These are phyloP conservation scores for Tulasnella sp. DNA, from an alignment of 768 basidiomycete genomes.

Conservation along the genomic window DNA sequence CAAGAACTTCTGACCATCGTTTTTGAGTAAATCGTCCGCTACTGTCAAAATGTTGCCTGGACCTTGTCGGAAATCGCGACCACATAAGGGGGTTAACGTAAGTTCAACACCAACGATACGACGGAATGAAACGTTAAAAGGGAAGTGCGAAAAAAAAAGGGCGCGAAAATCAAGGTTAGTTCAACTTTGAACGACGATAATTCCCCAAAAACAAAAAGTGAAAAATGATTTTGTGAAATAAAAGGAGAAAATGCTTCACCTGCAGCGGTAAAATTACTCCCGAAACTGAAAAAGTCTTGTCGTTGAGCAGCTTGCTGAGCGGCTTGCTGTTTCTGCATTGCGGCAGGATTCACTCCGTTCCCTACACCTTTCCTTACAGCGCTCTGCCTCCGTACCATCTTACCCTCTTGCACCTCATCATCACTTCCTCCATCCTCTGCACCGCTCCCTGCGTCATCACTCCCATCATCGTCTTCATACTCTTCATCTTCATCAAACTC, in stretches of 20 bases:
- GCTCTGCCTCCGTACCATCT: constrained; percentile 42
- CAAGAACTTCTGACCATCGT: constrained; percentile 96
- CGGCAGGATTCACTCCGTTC: constrained; percentile 26
- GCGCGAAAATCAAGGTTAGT: constrained; percentile 11
- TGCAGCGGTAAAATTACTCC: constrained; percentile 14
- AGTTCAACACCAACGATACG: constrained; percentile 40
- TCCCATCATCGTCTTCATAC: constrained; percentile 44
- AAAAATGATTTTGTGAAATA: constrained; percentile 18
- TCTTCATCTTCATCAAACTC: constrained; percentile 27
- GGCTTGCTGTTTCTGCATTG: constrained; percentile 25
- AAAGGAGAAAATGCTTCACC: constrained; percentile 14
- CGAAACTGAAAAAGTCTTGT: constrained; percentile 18
- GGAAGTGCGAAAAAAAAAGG: constrained; percentile 7
- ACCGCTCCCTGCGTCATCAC: constrained; percentile 42
- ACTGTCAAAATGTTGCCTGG: constrained; percentile 95
- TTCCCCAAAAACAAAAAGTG: constrained; percentile 1
- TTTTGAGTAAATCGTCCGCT: constrained; percentile 95
- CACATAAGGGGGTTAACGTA: constrained; percentile 3
- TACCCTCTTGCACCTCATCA: constrained; percentile 51
- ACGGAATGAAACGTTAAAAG: not conserved
- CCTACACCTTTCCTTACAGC: constrained; percentile 24
- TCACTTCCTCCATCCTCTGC: constrained; percentile 52
- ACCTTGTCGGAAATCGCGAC: constrained; percentile 29
- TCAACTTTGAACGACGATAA: not conserved
- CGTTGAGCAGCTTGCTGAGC: constrained; percentile 2